Conservation (phyloP, 2,329 filamentous ascomycete species). For the Alternaria hordeiaustralica region DNA sequence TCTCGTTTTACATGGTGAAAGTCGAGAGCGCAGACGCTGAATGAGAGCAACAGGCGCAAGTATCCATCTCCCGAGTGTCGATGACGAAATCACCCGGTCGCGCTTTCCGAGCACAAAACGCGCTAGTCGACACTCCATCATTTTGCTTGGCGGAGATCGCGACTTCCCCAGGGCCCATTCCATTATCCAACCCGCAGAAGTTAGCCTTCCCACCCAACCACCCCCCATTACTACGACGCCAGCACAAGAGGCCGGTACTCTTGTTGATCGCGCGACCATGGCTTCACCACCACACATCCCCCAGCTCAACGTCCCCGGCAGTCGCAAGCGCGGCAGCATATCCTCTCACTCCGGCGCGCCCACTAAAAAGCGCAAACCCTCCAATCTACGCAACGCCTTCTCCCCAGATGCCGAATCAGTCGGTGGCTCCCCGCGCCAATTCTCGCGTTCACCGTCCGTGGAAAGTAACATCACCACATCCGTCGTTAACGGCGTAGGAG, state of each 20-base stretch:
- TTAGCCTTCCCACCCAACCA: neutral
- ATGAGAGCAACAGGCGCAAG: slow-evolving; percentile 11
- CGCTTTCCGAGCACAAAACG: slow-evolving; percentile 21
- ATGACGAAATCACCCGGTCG: slow-evolving; percentile 36
- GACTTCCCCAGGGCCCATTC: slow-evolving; percentile 12
- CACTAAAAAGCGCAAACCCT: slow-evolving; percentile 74
- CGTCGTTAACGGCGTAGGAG: slow-evolving; percentile 48
- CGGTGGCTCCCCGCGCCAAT: slow-evolving; percentile 56
- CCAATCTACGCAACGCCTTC: slow-evolving; percentile 79
- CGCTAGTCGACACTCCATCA: slow-evolving; percentile 13
- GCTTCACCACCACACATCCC: slow-evolving; percentile 65
- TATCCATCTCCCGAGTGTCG: slow-evolving; percentile 5
- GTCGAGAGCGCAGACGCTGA: slow-evolving; percentile 17
- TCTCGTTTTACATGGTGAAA: slow-evolving; percentile 7
- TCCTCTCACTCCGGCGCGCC: slow-evolving; percentile 53
- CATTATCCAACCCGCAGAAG: neutral
- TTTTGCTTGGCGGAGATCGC: slow-evolving; percentile 20
- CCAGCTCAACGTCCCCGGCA: slow-evolving; percentile 64
- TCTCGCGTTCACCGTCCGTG: slow-evolving; percentile 69
- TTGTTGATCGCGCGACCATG: slow-evolving; percentile 53
- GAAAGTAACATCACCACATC: slow-evolving; percentile 65
- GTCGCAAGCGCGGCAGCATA: slow-evolving; percentile 70
- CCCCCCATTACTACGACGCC: neutral
- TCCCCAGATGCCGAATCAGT: slow-evolving; percentile 65
- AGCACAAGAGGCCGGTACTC: neutral